Evolutionary conservation across 257 asterid genomes (phyloP).

Genomic region (Schizonepeta tenuifolia): DNA sequence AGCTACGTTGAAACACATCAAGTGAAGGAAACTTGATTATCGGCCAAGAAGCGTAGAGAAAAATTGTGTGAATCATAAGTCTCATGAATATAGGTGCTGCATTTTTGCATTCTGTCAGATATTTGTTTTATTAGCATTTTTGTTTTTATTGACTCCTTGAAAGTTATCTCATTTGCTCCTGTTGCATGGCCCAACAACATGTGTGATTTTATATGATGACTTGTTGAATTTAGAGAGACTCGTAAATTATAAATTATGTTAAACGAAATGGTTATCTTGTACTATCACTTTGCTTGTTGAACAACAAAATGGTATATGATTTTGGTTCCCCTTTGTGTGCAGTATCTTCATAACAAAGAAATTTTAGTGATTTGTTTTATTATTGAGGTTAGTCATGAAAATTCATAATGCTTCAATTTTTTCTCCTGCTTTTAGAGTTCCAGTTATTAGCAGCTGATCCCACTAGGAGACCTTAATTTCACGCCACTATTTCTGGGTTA

Average conservation of each 20-base stretch:
- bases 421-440: background rate
- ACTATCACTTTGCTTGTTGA: background rate
- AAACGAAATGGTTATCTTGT: background rate
- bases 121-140: no score
- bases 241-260: background rate
- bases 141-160: background rate
- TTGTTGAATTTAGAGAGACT: background rate
- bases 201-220: background rate
- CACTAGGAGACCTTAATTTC: background rate
- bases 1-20: background rate
- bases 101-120: background rate
- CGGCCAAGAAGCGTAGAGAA: background rate
- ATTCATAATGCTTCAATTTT: background rate
- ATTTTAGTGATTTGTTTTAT: background rate
- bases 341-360: background rate
- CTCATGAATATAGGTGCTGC: background rate
- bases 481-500: background rate
- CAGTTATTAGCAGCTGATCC: slow-evolving; percentile 1
- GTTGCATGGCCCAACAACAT: background rate
- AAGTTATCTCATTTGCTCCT: background rate
- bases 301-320: background rate
- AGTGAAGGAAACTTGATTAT: slow-evolving; percentile 7
- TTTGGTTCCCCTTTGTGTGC: background rate
- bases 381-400: background rate
- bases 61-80: background rate